phyloP scores from a whole-genome alignment of 2,329 filamentous ascomycete species.

The Coniochaeta pulveracea region DNA sequence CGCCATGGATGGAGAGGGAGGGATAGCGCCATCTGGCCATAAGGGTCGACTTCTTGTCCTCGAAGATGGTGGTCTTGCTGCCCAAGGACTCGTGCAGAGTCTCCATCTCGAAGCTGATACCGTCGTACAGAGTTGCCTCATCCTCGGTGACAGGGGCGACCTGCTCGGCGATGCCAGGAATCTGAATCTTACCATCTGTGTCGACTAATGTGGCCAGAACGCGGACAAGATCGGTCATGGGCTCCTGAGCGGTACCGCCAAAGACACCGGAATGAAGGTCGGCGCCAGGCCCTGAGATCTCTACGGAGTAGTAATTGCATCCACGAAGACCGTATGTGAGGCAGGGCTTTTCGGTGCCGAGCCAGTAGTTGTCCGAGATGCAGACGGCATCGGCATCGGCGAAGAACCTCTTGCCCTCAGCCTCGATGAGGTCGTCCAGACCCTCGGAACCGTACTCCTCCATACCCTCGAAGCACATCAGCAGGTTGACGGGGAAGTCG shows the following conservation, averaged over 20 bases:
- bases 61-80: constrained; percentile 74
- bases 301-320: constrained; percentile 94
- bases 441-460: constrained; percentile 98
- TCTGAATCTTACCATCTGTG: constrained; percentile 81
- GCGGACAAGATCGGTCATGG: constrained; percentile 89
- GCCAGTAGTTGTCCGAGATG: constrained; percentile 99
- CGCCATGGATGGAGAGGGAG: constrained; percentile 83
- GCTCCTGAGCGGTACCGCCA: constrained; percentile 91
- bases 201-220: constrained; percentile 80
- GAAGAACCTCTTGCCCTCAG: constrained; percentile 89
- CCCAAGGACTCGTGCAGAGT: constrained; percentile 88
- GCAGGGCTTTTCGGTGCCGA: constrained; percentile 96
- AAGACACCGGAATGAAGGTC: constrained; percentile 97
- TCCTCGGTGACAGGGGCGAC: constrained; percentile 81
- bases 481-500: constrained; percentile 91
- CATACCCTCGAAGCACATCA: constrained; percentile 99
- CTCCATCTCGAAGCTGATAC: constrained; percentile 92
- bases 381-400: constrained; percentile 92
- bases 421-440: constrained; percentile 85
- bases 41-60: constrained; percentile 81
- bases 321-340: constrained; percentile 94
- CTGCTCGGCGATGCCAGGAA: constrained; percentile 88
- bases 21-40: constrained; percentile 96
- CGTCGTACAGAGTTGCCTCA: constrained; percentile 77
- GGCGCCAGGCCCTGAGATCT: constrained; percentile 80